phyloP scores from a whole-genome alignment of 805 yeast species.

The Barnettozyma wickerhamii region DNA sequence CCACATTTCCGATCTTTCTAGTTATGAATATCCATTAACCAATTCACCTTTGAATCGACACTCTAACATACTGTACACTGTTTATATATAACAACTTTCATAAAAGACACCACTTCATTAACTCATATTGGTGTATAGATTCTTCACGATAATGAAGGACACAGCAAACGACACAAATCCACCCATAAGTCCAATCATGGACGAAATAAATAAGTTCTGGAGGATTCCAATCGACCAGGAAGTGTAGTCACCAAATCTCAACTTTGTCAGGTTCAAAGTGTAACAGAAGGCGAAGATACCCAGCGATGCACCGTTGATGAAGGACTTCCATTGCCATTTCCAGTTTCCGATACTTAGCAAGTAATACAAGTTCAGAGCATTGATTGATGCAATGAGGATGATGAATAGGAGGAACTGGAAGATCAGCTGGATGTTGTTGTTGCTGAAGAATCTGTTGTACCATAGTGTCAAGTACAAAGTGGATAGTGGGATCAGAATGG shows the following conservation, averaged over 20 bases:
- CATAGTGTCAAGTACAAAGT: conserved; percentile 24
- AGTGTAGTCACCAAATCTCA: conserved; percentile 26
- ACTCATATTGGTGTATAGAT: conserved; percentile 11
- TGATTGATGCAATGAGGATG: conserved; percentile 15
- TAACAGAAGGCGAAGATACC: conserved; percentile 25
- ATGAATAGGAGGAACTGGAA: conserved; percentile 18
- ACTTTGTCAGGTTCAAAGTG: conserved; percentile 23
- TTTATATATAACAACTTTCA: too few species aligned
- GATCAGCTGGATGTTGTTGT: conserved; percentile 11
- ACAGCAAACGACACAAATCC: conserved; percentile 20
- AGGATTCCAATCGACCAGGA: conserved; percentile 21
- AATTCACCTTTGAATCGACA: too few species aligned
- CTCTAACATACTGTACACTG: too few species aligned
- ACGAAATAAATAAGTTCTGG: conserved; percentile 22
- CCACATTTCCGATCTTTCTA: too few species aligned
- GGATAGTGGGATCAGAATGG: conserved; percentile 25
- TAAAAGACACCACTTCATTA: too few species aligned
- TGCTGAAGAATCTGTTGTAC: conserved; percentile 24
- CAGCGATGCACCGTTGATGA: conserved; percentile 24
- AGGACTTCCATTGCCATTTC: conserved; percentile 28
- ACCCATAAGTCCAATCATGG: conserved; percentile 22
- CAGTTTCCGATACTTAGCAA: conserved; percentile 26
- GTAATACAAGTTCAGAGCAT: conserved; percentile 21
- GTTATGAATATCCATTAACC: too few species aligned
- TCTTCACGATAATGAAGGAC: conserved; percentile 17